phyloP scores from a whole-genome alignment of 1,284 basidiomycete genomes.

The Rhodotorula sp. region DNA sequence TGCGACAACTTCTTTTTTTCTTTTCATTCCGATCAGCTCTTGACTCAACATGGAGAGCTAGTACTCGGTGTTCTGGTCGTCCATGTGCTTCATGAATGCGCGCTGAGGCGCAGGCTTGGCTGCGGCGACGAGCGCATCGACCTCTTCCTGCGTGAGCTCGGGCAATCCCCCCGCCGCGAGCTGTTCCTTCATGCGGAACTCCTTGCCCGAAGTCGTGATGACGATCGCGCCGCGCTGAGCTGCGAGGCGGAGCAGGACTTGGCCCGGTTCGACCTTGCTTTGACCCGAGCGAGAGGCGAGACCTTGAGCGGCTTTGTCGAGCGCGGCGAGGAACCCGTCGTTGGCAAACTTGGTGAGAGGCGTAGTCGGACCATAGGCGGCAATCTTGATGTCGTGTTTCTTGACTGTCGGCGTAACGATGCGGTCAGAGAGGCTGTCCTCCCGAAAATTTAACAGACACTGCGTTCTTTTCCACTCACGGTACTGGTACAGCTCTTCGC shows the following conservation, averaged over 20 bases:
- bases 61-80: constrained; percentile 22
- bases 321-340: constrained; percentile 19
- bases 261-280: constrained; percentile 27
- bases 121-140: constrained; percentile 14
- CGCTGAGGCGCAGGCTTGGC: constrained; percentile 27
- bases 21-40: neutral
- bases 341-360: constrained; percentile 23
- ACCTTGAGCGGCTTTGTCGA: constrained; percentile 20
- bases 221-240: constrained; percentile 33
- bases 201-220: constrained; percentile 37
- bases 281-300: constrained; percentile 15
- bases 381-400: constrained; percentile 63
- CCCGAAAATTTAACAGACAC: neutral
- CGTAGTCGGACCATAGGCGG: constrained; percentile 44
- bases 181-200: constrained; percentile 40
- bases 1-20: neutral
- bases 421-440: neutral
- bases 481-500: constrained; percentile 59
- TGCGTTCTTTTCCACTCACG: constrained; percentile 48
- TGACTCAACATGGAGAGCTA: neutral
- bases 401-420: constrained; percentile 9
- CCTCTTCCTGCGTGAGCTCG: constrained; percentile 28
- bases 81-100: constrained; percentile 36
- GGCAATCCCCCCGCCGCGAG: constrained; percentile 26
- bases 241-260: constrained; percentile 36